Conservation (phyloP, 2,329 filamentous ascomycete genomes). For the Cryphonectria naterciae region DNA sequence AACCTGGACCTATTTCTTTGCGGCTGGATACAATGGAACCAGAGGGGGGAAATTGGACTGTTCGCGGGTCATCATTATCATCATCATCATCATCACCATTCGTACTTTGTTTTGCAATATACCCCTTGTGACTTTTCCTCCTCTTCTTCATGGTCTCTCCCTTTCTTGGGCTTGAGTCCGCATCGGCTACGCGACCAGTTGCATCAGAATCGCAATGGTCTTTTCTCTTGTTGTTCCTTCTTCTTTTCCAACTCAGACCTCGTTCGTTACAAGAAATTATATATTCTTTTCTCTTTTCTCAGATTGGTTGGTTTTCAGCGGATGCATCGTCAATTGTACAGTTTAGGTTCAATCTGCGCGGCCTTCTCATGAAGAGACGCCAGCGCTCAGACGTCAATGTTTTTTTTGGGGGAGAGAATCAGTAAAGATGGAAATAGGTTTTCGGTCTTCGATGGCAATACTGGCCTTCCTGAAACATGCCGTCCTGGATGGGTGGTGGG, state of each 20-base stretch:
- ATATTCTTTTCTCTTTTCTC: neutral
- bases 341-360: neutral
- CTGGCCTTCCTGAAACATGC: neutral
- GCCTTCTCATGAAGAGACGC: slow-evolving; percentile 4
- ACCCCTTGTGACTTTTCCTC: slow-evolving; percentile 7
- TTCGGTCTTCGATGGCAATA: neutral
- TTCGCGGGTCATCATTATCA: neutral
- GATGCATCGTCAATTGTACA: neutral
- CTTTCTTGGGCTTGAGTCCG: neutral
- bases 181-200: slow-evolving; percentile 2
- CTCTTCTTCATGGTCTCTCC: slow-evolving; percentile 7
- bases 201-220: neutral
- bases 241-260: neutral
- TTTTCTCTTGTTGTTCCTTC: neutral
- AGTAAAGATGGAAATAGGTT: neutral
- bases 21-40: neutral
- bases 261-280: neutral
- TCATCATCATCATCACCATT: slow-evolving; percentile 1
- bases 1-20: neutral
- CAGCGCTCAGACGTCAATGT: neutral
- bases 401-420: too few relatives aligned
- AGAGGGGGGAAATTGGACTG: neutral
- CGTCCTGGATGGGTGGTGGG: neutral
- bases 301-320: neutral
- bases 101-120: slow-evolving; percentile 17